These are phyloP conservation scores for Lathyrus sativus DNA, from an alignment of 306 rosid species.

Conservation along the genomic window DNA sequence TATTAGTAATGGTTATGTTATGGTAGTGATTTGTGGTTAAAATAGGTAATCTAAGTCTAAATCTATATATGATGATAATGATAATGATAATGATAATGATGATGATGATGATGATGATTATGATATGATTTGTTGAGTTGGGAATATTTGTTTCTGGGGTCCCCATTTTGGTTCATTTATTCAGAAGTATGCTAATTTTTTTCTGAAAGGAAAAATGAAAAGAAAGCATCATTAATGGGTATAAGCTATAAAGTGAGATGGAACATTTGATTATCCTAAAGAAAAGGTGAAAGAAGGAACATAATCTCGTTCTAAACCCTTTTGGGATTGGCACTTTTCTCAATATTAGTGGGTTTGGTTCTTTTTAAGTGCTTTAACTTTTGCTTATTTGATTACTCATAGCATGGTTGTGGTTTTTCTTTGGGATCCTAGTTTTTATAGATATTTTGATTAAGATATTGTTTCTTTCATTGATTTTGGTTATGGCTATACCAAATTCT, in stretches of 20 bases:
- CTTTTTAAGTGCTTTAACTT: slow-evolving; percentile 1
- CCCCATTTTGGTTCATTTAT: slow-evolving; percentile 15
- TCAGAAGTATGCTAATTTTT: not conserved
- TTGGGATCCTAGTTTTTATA: not conserved
- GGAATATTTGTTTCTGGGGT: slow-evolving; percentile 5
- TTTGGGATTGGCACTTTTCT: not conserved
- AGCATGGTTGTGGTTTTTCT: not conserved
- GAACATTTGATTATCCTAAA: not conserved
- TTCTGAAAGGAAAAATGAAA: not conserved
- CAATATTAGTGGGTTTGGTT: slow-evolving; percentile 4
- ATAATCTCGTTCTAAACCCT: not conserved
- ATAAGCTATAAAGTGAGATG: not conserved
- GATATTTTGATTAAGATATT: not conserved
- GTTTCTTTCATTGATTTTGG: slow-evolving; percentile 12
- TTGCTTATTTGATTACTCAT: slow-evolving; percentile 1
- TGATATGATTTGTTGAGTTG: slow-evolving; percentile 14
- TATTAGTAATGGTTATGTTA: not conserved
- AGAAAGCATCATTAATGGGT: not conserved
- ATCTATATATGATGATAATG: not conserved
- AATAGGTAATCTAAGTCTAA: slow-evolving; percentile 1
- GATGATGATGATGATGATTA: not conserved
- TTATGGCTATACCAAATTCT: slow-evolving; percentile 8
- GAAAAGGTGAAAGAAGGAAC: not conserved
- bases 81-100: too few species aligned
- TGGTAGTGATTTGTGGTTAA: not conserved